Base-by-base conservation (phyloP, 2,329 filamentous ascomycete genomes). In the Davidsoniella neocaledoniae region DNA sequence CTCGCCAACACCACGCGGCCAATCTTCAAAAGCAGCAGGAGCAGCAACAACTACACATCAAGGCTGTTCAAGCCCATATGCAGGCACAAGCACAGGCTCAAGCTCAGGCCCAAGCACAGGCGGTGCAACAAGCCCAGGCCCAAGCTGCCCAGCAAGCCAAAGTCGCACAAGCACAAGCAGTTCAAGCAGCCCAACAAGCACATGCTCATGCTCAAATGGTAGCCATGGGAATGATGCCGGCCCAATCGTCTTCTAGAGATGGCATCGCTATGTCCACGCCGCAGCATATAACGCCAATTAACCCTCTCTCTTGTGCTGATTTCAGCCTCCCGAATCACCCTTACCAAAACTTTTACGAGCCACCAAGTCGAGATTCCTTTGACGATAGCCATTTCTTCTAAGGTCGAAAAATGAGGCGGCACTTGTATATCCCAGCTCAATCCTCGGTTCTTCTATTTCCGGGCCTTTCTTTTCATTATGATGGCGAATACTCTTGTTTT, bases 261-360 rank as follows among this genome's bases (percentile, higher is more conserved):
- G 29, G 12, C 29, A 23, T n/a, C 10, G 44, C 26, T 17, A 46
- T 46, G n/a, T 12, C 29, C 8, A 38, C 29, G 38, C 44, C 44
- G 17, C 6, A 38, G 37, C 33, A 46, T 39, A 36, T 37, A 37
- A 17, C 36, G 37, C 44, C 29, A 46, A 38, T 7, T 42, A 14
- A 90, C 58, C 85, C 85, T 1, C 64, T 90, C 38, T 72, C 81
- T 56, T 77, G 75, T 21, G 84, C 83, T 1, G 83, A 91, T 59
- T 91, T 91, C 61, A 81, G 72, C 21, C 69, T 81, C 56, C 81
- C 83, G 3, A 80, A 86, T 55, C 84, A 88, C 63, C 85, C 86
- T 1, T 93, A 91, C 59, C 81, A 86, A 59, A 78, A 79, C 46
- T 81, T 81, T 64, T 93, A 90, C 58, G 79, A 86, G 54, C 80